Evolutionary conservation across 768 basidiomycete species (phyloP).

Genomic region (Myochromella boudieri): DNA sequence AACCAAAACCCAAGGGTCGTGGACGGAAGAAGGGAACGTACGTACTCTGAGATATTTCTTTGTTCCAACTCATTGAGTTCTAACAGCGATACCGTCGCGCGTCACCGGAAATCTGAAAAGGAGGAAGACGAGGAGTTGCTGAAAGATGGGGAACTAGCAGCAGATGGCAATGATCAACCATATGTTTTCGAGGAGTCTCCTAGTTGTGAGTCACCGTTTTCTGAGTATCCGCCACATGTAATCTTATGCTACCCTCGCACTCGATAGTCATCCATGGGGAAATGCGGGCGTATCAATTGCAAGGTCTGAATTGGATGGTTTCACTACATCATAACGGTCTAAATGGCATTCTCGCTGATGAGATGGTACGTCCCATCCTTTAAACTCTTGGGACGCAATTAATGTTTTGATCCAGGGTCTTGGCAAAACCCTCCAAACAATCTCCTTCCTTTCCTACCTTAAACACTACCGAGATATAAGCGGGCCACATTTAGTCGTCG

Average conservation of each 20-base stretch:
- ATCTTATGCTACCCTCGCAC: slow-evolving; percentile 1
- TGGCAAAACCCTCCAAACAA: slow-evolving; percentile 97
- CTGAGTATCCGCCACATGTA: not conserved
- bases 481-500: slow-evolving; percentile 93
- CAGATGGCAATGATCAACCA: slow-evolving; percentile 84
- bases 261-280: slow-evolving; percentile 76
- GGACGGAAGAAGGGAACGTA: no score
- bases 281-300: slow-evolving; percentile 94
- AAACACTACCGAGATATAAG: slow-evolving; percentile 73
- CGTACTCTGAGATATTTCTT: no score
- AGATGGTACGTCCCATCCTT: slow-evolving; percentile 61
- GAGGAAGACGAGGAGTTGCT: slow-evolving; percentile 97
- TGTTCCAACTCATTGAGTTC: slow-evolving; percentile 7
- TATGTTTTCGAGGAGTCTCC: slow-evolving; percentile 95
- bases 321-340: slow-evolving; percentile 94
- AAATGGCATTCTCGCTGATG: slow-evolving; percentile 96
- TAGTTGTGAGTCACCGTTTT: slow-evolving; percentile 56
- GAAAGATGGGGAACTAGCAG: slow-evolving; percentile 79
- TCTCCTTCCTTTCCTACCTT: slow-evolving; percentile 94
- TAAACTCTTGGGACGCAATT: not conserved
- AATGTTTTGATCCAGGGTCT: slow-evolving; percentile 64
- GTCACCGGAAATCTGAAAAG: slow-evolving; percentile 95
- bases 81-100: slow-evolving; percentile 67
- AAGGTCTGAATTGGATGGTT: slow-evolving; percentile 97
- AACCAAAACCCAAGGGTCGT: no score